phyloP scores from a whole-genome alignment of 768 basidiomycete species.

The Coprinellus aureogranulatus region DNA sequence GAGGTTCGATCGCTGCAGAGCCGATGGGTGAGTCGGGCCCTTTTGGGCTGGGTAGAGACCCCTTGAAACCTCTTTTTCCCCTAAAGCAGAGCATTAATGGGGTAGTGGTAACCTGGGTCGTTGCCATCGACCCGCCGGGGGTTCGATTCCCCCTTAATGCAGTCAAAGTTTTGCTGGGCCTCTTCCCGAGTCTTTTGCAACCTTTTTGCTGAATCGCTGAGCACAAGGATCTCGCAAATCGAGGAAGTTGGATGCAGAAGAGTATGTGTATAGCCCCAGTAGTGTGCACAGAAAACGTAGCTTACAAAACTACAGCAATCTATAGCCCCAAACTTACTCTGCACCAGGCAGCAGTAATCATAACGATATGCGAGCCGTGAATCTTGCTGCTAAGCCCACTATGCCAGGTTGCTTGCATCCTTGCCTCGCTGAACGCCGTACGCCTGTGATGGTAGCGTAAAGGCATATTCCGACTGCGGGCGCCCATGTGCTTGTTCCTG shows the following conservation, averaged over 20 bases:
- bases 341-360: conserved; percentile 9
- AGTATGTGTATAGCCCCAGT: neutral
- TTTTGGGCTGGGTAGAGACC: no score
- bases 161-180: conserved; percentile 16
- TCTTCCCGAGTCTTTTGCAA: no score
- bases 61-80: no score
- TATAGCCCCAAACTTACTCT: neutral
- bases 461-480: conserved; percentile 3
- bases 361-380: neutral
- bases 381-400: neutral
- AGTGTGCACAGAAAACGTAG: neutral
- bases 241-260: neutral
- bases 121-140: conserved; percentile 73
- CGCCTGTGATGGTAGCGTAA: neutral
- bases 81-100: neutral
- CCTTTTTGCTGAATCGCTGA: no score
- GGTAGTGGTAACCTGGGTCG: conserved; percentile 21
- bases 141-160: conserved; percentile 88
- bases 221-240: no score
- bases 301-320: conserved; percentile 9
- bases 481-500: neutral
- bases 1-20: no score
- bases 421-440: conserved; percentile 2
- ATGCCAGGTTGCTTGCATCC: conserved; percentile 5
- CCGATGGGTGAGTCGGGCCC: no score